Evolutionary conservation across 495 filamentous ascomycete species (phyloP).

Genomic region (Neurospora sp.): DNA sequence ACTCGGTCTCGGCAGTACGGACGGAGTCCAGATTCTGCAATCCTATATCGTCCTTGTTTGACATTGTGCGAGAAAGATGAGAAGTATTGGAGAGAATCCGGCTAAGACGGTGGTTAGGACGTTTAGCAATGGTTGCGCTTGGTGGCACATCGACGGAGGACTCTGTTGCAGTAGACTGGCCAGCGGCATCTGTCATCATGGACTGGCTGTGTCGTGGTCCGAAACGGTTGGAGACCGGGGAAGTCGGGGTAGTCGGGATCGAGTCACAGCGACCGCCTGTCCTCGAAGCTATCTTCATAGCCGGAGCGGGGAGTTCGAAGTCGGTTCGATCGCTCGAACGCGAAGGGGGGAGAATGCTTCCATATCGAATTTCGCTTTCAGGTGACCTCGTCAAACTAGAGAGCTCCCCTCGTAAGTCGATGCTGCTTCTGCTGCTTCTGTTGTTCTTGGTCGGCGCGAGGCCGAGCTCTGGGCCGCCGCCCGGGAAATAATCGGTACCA

Average conservation of each 20-base stretch:
- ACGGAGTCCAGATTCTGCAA: slow-evolving; percentile 37
- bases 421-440: neutral
- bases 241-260: neutral
- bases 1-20: slow-evolving; percentile 56
- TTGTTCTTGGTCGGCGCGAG: neutral
- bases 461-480: neutral
- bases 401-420: slow-evolving; percentile 16
- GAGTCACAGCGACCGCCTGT: slow-evolving; percentile 3
- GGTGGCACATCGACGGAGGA: slow-evolving; percentile 6
- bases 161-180: neutral
- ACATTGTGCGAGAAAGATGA: slow-evolving; percentile 7
- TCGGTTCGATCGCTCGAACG: slow-evolving; percentile 26
- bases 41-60: slow-evolving; percentile 15
- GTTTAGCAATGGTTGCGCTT: slow-evolving; percentile 4
- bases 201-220: slow-evolving; percentile 16
- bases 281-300: slow-evolving; percentile 48
- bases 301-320: slow-evolving; percentile 65
- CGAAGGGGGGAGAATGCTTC: slow-evolving; percentile 62
- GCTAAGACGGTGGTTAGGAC: slow-evolving; percentile 11
- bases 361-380: slow-evolving; percentile 45
- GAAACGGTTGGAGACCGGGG: slow-evolving; percentile 4
- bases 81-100: slow-evolving; percentile 22
- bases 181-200: slow-evolving; percentile 8
- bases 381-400: slow-evolving; percentile 23
- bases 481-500: neutral